Base-by-base conservation (phyloP, 768 basidiomycete genomes). In the Naematelia encephala region DNA sequence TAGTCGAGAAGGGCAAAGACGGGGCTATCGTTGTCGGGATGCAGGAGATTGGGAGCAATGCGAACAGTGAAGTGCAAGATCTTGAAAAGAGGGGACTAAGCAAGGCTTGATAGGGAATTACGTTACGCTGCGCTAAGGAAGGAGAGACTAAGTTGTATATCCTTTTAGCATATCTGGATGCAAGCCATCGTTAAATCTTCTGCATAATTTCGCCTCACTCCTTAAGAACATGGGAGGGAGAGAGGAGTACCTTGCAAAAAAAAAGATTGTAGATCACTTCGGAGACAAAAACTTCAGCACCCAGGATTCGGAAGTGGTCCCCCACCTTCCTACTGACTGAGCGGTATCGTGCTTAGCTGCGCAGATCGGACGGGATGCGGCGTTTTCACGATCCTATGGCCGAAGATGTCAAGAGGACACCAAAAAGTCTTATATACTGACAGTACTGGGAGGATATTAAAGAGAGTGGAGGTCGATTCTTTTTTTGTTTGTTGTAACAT, bases 291-390 rank as follows among this genome's bases (percentile, higher is more conserved):
- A 50, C 48, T 27, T 25, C 48, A 50, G 48, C 48, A 50, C 48
- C 48, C 48, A 50, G 48, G 48, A 50, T 50, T 50, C 48, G 48
- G 22, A 50, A 22, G 48, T 50, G 48, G 48, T 50, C 48, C 48
- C 48, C 48, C 48, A 50, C 48, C 48, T 22, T 50, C 22, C 48
- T 50, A 50, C 48, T 50, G 27, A 50, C 48, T 50, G 14, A 23
- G 48, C 48, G 48, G 27, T 50, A 50, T 25, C 27, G 22, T 22
- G 27, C 27, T 50, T 50, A 50, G 48, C 25, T 50, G 22, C 48
- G 22, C 48, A 67, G 62, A 67, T 63, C 66, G 59, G 66, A 67
- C 66, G 66, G 62, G 66, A 67, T 67, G 64, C 61, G 64, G 56
- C 57, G 55, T 51, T 67, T 67, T 67, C 59, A 51, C 50, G 45